Conservation (phyloP, 2,329 filamentous ascomycete genomes). For the Exophiala phaeomuriformis region DNA sequence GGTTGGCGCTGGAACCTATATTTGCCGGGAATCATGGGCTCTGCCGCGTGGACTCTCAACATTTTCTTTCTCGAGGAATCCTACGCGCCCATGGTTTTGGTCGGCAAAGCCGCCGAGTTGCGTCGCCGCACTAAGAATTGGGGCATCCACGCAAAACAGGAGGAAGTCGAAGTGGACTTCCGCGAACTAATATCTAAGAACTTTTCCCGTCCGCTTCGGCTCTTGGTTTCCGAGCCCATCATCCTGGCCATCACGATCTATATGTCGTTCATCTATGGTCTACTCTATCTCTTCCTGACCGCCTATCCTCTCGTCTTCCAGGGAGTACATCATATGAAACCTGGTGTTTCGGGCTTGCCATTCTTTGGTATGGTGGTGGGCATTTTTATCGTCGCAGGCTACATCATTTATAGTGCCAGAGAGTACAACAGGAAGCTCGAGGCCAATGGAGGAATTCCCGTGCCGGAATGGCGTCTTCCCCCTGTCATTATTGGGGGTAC, state of each 20-base stretch:
- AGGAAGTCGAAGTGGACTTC: constrained; percentile 49
- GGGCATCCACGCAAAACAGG: constrained; percentile 55
- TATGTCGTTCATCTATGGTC: constrained; percentile 32
- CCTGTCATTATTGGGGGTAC: constrained; percentile 48
- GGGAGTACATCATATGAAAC: constrained; percentile 58
- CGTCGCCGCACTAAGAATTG: constrained; percentile 52
- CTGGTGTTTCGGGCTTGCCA: constrained; percentile 65
- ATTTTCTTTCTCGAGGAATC: constrained; percentile 51
- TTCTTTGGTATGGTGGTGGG: constrained; percentile 80
- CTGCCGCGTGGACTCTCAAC: constrained; percentile 41
- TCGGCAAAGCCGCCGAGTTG: constrained; percentile 50
- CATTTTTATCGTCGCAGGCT: constrained; percentile 59
- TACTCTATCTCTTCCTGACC: constrained; percentile 31
- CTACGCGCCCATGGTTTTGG: constrained; percentile 52
- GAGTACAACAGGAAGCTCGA: constrained; percentile 62
- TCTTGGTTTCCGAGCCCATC: constrained; percentile 41
- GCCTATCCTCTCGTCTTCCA: constrained; percentile 33
- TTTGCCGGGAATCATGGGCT: constrained; percentile 52
- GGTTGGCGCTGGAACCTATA: constrained; percentile 53
- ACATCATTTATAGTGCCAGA: constrained; percentile 57
- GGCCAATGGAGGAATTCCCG: constrained; percentile 54
- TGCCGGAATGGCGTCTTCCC: constrained; percentile 53
- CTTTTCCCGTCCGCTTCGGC: constrained; percentile 42
- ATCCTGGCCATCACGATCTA: constrained; percentile 37
- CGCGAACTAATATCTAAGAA: constrained; percentile 46